Evolutionary conservation across 129 eudicot genomes (phyloP), one percentile per base, ranked within the genome.

Genomic region (Flaveria bidentis): DNA sequence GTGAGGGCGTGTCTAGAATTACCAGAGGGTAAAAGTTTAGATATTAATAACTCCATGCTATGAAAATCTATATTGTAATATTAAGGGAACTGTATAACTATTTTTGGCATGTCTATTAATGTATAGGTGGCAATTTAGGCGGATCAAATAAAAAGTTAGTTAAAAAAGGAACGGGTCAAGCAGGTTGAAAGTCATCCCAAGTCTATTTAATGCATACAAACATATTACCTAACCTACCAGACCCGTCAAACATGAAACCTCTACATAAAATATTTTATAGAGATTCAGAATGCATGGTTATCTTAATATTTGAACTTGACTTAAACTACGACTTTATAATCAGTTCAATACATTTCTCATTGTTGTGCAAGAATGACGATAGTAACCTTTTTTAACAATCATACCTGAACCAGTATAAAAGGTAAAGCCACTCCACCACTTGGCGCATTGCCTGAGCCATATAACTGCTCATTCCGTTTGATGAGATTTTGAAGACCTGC

Each of bases 401-500:
- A 14, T 80, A 92, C 97, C 97, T 92, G 97, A 33, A 92, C 96
- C 72, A 92, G 58, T 56, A 92, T 92, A 74, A 92, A 92, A 56
- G 97, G 97, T 73, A 92, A 87, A 73, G 93, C 96, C 28, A 92
- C 92, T 13, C 97, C 97, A 6, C 93, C 92, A 63, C 81, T 86
- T 57, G 97, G 97, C 62, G 82, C 72, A 84, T 88, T 78, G 77
- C 88, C 96, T 12, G 86, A 82, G 64, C 92, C 79, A 83, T 86
- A 90, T 72, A 88, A 80, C 82, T 88, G 86, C 83, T 89, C 88
- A 46, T 92, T 92, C 49, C 96, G 83, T 73, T 77, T 86, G 58
- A 87, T 78, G 14, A 92, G 87, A 63, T 87, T 87, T 77, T 90
- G 91, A 52, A 90, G 89, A 68, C 90, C 93, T 75, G 83, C 79